Conservation (phyloP, 2,329 filamentous ascomycete genomes). For the Cladosporium sp. region DNA sequence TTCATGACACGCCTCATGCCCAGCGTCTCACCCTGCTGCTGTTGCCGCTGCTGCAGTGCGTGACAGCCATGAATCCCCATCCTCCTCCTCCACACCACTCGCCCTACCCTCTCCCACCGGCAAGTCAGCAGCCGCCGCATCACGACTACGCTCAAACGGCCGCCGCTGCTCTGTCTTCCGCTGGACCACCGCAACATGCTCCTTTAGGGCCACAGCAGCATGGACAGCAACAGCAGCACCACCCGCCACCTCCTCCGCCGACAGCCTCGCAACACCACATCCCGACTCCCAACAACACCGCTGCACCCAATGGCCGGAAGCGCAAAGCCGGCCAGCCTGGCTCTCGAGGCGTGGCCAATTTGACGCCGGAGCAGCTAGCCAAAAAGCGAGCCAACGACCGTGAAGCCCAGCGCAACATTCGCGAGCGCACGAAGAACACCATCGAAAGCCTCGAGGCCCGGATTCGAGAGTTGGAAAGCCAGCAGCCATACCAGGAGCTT, state of each 20-base stretch:
- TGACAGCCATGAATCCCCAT: constrained; percentile 10
- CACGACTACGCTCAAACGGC: constrained; percentile 8
- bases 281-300: constrained; percentile 13
- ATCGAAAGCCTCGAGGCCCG: constrained; percentile 70
- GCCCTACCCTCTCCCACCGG: constrained; percentile 7
- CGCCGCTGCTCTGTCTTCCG: constrained; percentile 1
- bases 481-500: constrained; percentile 80
- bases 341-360: constrained; percentile 72
- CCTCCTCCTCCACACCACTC: constrained; percentile 1
- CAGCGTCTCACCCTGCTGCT: constrained; percentile 2
- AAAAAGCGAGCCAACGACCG: constrained; percentile 90
- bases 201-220: not conserved
- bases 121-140: constrained; percentile 6
- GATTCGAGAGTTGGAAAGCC: constrained; percentile 71
- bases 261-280: constrained; percentile 6
- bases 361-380: constrained; percentile 82
- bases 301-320: constrained; percentile 27
- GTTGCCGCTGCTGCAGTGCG: too few relatives aligned
- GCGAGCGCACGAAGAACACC: constrained; percentile 75
- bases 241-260: not conserved
- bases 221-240: constrained; percentile 1
- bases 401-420: constrained; percentile 79
- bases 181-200: not conserved
- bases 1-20: not conserved
- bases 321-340: constrained; percentile 34